Base-by-base conservation (phyloP, 2,329 filamentous ascomycete species). In the Seiridium unicorne region DNA sequence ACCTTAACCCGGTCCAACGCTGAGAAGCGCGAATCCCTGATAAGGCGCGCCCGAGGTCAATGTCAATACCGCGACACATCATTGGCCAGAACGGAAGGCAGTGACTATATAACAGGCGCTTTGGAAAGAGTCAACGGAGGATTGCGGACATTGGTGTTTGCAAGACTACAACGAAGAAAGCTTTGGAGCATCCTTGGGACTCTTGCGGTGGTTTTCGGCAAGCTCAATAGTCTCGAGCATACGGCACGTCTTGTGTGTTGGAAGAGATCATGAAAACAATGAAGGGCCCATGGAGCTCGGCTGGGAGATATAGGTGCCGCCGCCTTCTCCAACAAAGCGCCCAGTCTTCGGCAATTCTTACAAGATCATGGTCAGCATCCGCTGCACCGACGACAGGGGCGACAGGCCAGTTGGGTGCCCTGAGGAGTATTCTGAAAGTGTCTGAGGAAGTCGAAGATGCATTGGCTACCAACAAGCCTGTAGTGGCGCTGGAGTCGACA, bases 401-500 rank as follows among this genome's bases (percentile, higher is more conserved):
- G 4, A 40, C 32, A 64, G 62, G 65, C 32, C 64, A 63, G 48
- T 63, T 71, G 4, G 61, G 63, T n/a, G 70, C 71, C 10, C 66
- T 81, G 38, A 71, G 71, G 60, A 67, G 73, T 35, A 75, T 92
- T 62, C 82, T 96, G 60, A 84, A 81, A 57, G 81, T 97, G 47
- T 93, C 92, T 1, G 89, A 94, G 55, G 94, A 98, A 75, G 89
- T 99, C 10, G 80, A 82, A 57, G 87, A 92, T 71, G 94, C 93
- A 44, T 74, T 97, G 53, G 81, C 85, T 47, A 84, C 86, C 10
- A 87, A 88, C 60, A 88, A 87, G 68, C 94, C 95, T 0, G 89
- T 99, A 3, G 93, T 99, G 9, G 95, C 94, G 13, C 83, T 99
- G 4, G 95, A 99, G 76, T 93, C 92, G 2, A 97, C 95, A 4